These are phyloP conservation scores for Persicaria maculosa DNA, from an alignment of 148 eudicot genomes.

Conservation along the genomic window DNA sequence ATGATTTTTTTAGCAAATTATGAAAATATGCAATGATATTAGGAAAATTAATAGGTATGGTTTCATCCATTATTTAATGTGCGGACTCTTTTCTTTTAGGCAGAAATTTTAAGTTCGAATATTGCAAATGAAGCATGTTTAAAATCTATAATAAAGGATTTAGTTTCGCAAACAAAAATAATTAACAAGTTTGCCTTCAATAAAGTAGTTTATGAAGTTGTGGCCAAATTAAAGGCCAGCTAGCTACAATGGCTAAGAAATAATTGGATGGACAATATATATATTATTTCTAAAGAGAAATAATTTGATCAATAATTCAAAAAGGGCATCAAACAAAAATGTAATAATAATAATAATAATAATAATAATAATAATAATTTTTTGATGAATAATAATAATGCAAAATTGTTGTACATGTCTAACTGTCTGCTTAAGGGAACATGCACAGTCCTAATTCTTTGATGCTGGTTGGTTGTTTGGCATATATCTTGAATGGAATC, in stretches of 20 bases:
- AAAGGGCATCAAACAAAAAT: neutral
- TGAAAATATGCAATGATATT: no score
- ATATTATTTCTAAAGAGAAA: neutral
- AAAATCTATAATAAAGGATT: no score
- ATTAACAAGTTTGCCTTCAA: neutral
- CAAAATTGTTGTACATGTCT: neutral
- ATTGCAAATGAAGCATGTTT: no score
- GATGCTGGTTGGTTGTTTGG: neutral
- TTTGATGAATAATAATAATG: neutral
- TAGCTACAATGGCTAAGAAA: neutral
- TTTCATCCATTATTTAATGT: no score
- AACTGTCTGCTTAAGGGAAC: slow-evolving; percentile 5
- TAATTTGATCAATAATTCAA: slow-evolving; percentile 5
- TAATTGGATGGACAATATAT: neutral
- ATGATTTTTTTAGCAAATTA: no score
- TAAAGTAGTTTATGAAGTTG: neutral
- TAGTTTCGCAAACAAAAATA: no score
- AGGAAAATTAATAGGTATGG: no score
- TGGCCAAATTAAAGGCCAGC: neutral
- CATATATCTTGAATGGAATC: neutral
- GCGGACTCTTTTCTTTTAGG: no score
- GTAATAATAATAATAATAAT: neutral
- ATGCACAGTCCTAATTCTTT: neutral
- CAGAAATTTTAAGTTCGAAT: no score
- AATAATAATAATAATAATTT: neutral